These are phyloP conservation scores for Davidsoniella virescens DNA, from an alignment of 2,329 filamentous ascomycete genomes.

Conservation along the genomic window DNA sequence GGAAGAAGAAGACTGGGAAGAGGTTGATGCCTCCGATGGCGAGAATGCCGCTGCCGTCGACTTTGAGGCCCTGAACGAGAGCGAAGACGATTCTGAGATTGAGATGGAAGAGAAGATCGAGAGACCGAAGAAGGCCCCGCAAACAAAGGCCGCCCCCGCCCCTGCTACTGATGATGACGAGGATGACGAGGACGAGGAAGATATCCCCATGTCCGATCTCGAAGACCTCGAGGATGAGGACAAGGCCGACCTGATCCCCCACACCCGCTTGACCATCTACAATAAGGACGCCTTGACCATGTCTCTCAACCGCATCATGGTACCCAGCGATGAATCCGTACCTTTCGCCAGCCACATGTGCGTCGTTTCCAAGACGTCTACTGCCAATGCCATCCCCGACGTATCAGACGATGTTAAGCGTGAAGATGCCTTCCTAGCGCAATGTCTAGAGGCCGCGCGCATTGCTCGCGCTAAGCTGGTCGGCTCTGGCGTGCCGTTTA, in stretches of 20 bases:
- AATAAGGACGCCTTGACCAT: constrained; percentile 76
- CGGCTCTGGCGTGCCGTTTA: constrained; percentile 71
- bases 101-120: constrained; percentile 59
- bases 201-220: constrained; percentile 78
- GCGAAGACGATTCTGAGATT: constrained; percentile 53
- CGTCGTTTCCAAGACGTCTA: constrained; percentile 49
- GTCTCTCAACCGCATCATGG: constrained; percentile 58
- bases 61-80: constrained; percentile 41
- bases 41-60: constrained; percentile 24
- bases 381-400: constrained; percentile 54
- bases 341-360: constrained; percentile 75
- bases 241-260: constrained; percentile 70
- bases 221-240: constrained; percentile 65
- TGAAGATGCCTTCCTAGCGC: constrained; percentile 84
- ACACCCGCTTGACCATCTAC: constrained; percentile 92
- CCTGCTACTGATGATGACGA: constrained; percentile 29
- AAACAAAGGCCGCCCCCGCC: constrained; percentile 17
- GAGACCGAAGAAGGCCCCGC: constrained; percentile 29
- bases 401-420: constrained; percentile 83
- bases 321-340: constrained; percentile 49
- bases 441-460: constrained; percentile 65
- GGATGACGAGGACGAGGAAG: constrained; percentile 57
- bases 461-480: constrained; percentile 58
- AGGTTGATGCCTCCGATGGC: constrained; percentile 19
- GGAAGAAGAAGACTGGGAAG: constrained; percentile 21